A percentile compares a stretch with the other conserved stretches of the same genome.
Evolutionary conservation across 768 basidiomycete species (phyloP).

Genomic region (Coprinopsis marcescibilis): DNA sequence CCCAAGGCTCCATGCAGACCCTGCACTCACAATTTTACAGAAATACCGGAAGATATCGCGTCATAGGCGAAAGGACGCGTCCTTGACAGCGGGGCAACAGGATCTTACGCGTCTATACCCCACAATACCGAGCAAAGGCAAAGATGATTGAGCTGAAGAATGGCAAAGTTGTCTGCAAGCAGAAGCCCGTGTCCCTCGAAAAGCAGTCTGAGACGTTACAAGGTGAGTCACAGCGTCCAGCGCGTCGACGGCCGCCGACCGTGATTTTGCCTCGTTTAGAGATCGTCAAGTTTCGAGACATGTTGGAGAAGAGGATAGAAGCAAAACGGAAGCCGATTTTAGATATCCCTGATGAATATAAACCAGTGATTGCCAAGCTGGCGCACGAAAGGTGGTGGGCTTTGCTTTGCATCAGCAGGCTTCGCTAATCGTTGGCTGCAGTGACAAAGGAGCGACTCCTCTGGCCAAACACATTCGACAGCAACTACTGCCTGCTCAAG

Average conservation of each 20-base stretch:
- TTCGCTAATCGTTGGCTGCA: slow-evolving; percentile 24
- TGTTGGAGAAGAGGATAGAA: slow-evolving; percentile 53
- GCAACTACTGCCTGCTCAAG: slow-evolving; percentile 57
- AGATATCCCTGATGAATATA: slow-evolving; percentile 61
- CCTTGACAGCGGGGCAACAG: slow-evolving; percentile 3
- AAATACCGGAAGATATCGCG: neutral
- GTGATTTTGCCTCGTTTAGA: slow-evolving; percentile 36
- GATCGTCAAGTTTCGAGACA: slow-evolving; percentile 70
- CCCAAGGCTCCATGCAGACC: too few relatives aligned
- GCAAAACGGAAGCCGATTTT: slow-evolving; percentile 44
- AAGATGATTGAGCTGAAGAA: slow-evolving; percentile 63
- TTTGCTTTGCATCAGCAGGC: neutral
- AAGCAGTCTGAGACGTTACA: slow-evolving; percentile 79
- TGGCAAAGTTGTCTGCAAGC: slow-evolving; percentile 70
- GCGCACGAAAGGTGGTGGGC: slow-evolving; percentile 71
- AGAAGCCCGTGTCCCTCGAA: slow-evolving; percentile 69
- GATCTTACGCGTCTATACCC: slow-evolving; percentile 22
- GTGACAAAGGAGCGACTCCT: slow-evolving; percentile 62
- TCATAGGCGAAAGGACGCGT: slow-evolving; percentile 30
- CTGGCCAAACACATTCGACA: slow-evolving; percentile 68
- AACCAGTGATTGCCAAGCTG: slow-evolving; percentile 73
- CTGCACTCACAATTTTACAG: neutral
- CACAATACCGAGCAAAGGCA: slow-evolving; percentile 35
- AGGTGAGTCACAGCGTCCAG: slow-evolving; percentile 38
- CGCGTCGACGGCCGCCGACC: slow-evolving; percentile 9